Evolutionary conservation across 148 eudicot genomes (phyloP).

Genomic region (Vaccinium vitisidaea): DNA sequence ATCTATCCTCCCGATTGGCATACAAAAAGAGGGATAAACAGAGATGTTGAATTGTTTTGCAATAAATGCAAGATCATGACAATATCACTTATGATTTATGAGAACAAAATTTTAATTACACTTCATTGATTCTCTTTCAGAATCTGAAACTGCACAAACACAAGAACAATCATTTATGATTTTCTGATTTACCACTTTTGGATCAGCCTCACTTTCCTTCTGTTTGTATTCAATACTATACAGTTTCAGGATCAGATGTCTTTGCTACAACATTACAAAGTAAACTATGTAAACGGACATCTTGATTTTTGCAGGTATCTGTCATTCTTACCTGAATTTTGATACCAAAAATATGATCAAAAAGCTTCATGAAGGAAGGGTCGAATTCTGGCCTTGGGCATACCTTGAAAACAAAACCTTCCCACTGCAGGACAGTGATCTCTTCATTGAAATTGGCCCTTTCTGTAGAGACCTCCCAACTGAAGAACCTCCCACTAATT

Average conservation of each 20-base stretch:
- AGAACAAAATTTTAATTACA: slow-evolving; percentile 11
- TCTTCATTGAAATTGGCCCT: slow-evolving; percentile 34
- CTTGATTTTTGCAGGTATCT: slow-evolving; percentile 13
- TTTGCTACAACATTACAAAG: neutral
- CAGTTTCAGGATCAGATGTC: neutral
- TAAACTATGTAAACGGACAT: neutral
- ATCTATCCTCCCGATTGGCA: neutral
- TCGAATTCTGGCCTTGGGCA: slow-evolving; percentile 14
- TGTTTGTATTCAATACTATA: neutral
- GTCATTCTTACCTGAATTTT: neutral
- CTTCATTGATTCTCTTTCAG: neutral
- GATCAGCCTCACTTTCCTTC: slow-evolving; percentile 16
- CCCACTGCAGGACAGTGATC: slow-evolving; percentile 59
- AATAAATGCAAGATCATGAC: neutral
- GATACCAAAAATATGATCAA: neutral
- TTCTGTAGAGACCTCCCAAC: slow-evolving; percentile 23
- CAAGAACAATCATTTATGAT: neutral
- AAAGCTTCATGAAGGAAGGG: slow-evolving; percentile 12
- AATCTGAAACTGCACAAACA: neutral
- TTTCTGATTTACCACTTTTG: slow-evolving; percentile 15
- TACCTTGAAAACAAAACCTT: slow-evolving; percentile 37
- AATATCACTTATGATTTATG: neutral
- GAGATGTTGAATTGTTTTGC: neutral
- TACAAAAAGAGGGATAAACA: neutral
- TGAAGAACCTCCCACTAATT: slow-evolving; percentile 21